These are phyloP conservation scores for Paramyrothecium sp. DNA, from an alignment of 2,329 filamentous ascomycete species.

Conservation along the genomic window DNA sequence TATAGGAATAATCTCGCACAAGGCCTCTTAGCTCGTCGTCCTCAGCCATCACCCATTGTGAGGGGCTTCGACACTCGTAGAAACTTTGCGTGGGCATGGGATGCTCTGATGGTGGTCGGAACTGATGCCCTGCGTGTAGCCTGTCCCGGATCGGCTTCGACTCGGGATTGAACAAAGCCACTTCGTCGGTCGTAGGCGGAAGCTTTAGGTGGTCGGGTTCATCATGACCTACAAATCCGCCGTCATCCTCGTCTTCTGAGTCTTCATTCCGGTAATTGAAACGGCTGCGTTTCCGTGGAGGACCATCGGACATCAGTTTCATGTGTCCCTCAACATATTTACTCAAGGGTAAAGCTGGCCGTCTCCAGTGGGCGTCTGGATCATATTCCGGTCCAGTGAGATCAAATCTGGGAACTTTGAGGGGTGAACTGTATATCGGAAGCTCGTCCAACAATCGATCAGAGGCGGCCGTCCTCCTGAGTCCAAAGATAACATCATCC, in stretches of 20 bases:
- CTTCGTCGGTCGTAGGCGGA: conserved; percentile 68
- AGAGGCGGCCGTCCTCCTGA: conserved; percentile 71
- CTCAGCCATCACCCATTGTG: conserved; percentile 87
- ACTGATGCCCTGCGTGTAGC: conserved; percentile 87
- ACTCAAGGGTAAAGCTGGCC: conserved; percentile 77
- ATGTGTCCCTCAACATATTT: conserved; percentile 85
- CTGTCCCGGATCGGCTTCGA: conserved; percentile 88
- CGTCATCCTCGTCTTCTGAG: conserved; percentile 56
- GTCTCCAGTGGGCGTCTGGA: conserved; percentile 71
- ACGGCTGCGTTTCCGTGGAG: conserved; percentile 75
- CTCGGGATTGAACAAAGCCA: conserved; percentile 85
- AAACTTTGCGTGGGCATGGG: conserved; percentile 88
- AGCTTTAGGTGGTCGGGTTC: conserved; percentile 46
- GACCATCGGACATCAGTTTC: conserved; percentile 62
- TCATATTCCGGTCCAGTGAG: conserved; percentile 56
- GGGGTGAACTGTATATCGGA: conserved; percentile 71
- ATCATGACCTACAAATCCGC: conserved; percentile 56
- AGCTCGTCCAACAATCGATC: conserved; percentile 79
- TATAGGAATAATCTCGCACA: conserved; percentile 92
- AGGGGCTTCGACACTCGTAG: conserved; percentile 82
- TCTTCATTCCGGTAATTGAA: conserved; percentile 78
- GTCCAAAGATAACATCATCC: conserved; percentile 77
- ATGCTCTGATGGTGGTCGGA: conserved; percentile 88
- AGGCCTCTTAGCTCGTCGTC: conserved; percentile 84
- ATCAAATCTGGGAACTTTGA: conserved; percentile 58